These are phyloP conservation scores for Trichoderma sp. DNA, from an alignment of 2,329 filamentous ascomycete species.

Conservation along the genomic window DNA sequence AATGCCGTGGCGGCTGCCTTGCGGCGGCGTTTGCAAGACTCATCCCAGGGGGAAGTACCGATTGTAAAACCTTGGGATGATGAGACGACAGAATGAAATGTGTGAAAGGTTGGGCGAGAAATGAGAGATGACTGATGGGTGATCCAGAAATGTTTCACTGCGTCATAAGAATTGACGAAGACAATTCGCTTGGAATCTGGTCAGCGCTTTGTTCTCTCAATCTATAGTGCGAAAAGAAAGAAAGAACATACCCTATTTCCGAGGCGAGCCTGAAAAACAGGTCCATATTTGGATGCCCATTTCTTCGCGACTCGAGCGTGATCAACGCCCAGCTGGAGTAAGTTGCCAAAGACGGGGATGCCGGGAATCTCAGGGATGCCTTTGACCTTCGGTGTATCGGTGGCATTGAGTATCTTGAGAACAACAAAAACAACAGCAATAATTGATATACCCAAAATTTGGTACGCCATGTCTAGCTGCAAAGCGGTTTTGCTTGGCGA, in stretches of 20 bases:
- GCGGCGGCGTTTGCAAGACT: constrained; percentile 71
- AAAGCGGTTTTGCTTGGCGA: background rate
- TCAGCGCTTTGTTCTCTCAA: background rate
- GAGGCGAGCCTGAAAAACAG: constrained; percentile 64
- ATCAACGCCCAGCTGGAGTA: constrained; percentile 57
- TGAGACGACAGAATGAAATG: constrained; percentile 77
- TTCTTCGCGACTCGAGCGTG: constrained; percentile 53
- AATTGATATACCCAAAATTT: constrained; percentile 22
- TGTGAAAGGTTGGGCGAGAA: constrained; percentile 74
- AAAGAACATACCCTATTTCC: constrained; percentile 57
- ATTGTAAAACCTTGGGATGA: constrained; percentile 77
- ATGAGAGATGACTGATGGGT: constrained; percentile 75
- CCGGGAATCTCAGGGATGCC: constrained; percentile 60
- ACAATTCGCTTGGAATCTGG: constrained; percentile 56
- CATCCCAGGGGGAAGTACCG: constrained; percentile 80
- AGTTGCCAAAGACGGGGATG: constrained; percentile 60
- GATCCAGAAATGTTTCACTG: constrained; percentile 72
- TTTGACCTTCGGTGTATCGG: constrained; percentile 60
- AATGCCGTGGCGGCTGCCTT: constrained; percentile 78
- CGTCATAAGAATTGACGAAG: constrained; percentile 75
- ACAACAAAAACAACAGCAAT: constrained; percentile 25
- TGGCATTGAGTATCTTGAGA: constrained; percentile 40
- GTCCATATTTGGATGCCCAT: constrained; percentile 60
- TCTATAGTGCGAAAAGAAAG: background rate
- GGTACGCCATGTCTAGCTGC: constrained; percentile 23